Evolutionary conservation across 2,329 filamentous ascomycete genomes (phyloP), one percentile per base, ranked within the genome.

Genomic region (Fusarium nygamai): DNA sequence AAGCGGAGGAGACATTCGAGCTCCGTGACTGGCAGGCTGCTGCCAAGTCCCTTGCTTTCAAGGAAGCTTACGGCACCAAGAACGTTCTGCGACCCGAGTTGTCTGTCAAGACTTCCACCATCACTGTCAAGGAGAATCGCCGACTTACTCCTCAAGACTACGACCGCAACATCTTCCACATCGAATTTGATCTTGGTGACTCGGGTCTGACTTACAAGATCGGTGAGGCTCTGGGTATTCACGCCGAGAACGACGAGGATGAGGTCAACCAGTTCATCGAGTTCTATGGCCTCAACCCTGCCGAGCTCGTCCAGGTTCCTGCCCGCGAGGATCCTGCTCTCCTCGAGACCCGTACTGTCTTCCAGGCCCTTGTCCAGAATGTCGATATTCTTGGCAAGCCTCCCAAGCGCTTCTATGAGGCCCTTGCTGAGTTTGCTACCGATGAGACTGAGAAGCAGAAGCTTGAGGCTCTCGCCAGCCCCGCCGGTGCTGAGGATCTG

Each of bases 121-220:
- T 98, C 61, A 92, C 91, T 62, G 95, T 99, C 83, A 94, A 97
- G 87, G 96, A 98, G 87, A 98, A 97, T 86, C 94, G 96, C 71
- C 92, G 96, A 73, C 89, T 99, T 63, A 99, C 96, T 0, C 96
- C 96, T 7, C 79, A 84, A 31, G 93, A 92, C 38, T 99, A 99
- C 81, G 95, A 98, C 83, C 94, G 96, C 78, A 98, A 99, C 88
- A 98, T 99, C 84, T 99, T 99, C 92, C 96, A 99, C 86, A 98
- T 99, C 72, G 96, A 99, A 85, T 99, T 99, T 80, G 96, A 98
- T 81, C 90, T 99, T 31, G 96, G 96, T 69, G 85, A 92, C 79
- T 97, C 96, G 39, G 96, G 95, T 44, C 91, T 99, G 74, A 98
- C 91, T 47, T 99, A 99, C 85, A 94, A 97, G 81, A 98, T 99